phyloP scores from a whole-genome alignment of 805 yeast species.

The Starmerella ratchasimensis region DNA sequence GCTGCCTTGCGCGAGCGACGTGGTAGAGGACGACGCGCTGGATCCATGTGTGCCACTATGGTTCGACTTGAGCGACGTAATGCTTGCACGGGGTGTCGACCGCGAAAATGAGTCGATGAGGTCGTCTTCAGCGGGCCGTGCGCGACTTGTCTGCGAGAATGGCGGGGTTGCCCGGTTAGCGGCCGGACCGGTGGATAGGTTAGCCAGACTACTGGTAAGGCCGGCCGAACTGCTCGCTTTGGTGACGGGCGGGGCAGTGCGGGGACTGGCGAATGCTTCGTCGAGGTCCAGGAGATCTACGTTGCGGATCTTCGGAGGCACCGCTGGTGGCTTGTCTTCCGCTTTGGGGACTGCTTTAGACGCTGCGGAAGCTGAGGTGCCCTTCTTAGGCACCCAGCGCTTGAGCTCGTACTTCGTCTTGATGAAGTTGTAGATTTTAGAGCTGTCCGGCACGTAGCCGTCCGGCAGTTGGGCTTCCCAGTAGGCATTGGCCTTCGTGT shows the following conservation, averaged over 20 bases:
- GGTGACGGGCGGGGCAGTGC: background rate
- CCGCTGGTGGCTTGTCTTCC: constrained; percentile 4
- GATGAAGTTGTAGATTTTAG: constrained; percentile 78
- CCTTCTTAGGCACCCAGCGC: constrained; percentile 56
- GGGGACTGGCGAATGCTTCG: constrained; percentile 4
- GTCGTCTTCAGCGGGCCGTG: too few relatives aligned
- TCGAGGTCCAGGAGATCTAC: constrained; percentile 15
- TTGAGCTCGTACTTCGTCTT: constrained; percentile 82
- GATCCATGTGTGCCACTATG: too few relatives aligned
- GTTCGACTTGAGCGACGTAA: too few relatives aligned
- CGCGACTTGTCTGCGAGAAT: too few relatives aligned
- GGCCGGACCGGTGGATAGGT: too few relatives aligned
- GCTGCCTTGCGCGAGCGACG: constrained; percentile 18
- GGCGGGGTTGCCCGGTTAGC: too few relatives aligned
- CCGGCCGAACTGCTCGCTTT: background rate
- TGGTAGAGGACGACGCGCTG: too few relatives aligned
- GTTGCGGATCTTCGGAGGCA: constrained; percentile 4
- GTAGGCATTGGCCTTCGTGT: constrained; percentile 56
- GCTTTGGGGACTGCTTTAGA: background rate
- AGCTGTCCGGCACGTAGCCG: constrained; percentile 61
- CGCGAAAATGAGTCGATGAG: too few relatives aligned
- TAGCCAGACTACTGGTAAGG: too few relatives aligned
- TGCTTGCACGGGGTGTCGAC: too few relatives aligned
- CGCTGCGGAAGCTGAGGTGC: constrained; percentile 10
- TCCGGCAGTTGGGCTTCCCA: constrained; percentile 77